phyloP scores from a whole-genome alignment of 768 basidiomycete genomes.

The Multifurca ochricompacta region DNA sequence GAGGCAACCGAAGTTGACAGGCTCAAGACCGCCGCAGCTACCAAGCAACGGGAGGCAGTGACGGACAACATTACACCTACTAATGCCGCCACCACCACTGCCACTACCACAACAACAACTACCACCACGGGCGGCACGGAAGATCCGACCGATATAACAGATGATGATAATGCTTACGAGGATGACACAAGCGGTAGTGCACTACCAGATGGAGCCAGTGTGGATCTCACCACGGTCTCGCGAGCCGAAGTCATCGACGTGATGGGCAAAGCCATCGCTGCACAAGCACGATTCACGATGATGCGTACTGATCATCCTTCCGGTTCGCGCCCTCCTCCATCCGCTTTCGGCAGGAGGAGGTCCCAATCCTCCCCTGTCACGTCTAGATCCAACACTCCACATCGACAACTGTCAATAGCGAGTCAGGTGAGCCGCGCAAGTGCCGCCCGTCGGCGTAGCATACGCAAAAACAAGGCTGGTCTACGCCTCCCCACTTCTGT shows the following conservation, averaged over 20 bases:
- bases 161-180: constrained; percentile 19
- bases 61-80: not conserved
- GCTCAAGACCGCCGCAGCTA: constrained; percentile 33
- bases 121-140: constrained; percentile 14
- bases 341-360: not conserved
- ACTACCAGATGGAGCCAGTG: constrained; percentile 5
- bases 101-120: no score
- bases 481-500: constrained; percentile 42
- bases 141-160: no score
- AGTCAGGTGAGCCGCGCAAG: constrained; percentile 40
- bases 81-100: no score
- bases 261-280: constrained; percentile 14
- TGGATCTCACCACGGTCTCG: constrained; percentile 8
- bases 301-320: not conserved
- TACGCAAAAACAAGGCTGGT: constrained; percentile 56
- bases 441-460: constrained; percentile 59
- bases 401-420: not conserved
- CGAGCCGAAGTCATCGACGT: constrained; percentile 20
- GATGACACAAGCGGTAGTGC: constrained; percentile 11
- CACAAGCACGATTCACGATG: constrained; percentile 14
- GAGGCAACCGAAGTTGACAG: constrained; percentile 68
- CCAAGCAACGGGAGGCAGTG: not conserved
- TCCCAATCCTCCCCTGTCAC: not conserved
- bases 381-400: not conserved
- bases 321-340: not conserved